phyloP scores from a whole-genome alignment of 306 rosid species.

The Acmispon strigosus region DNA sequence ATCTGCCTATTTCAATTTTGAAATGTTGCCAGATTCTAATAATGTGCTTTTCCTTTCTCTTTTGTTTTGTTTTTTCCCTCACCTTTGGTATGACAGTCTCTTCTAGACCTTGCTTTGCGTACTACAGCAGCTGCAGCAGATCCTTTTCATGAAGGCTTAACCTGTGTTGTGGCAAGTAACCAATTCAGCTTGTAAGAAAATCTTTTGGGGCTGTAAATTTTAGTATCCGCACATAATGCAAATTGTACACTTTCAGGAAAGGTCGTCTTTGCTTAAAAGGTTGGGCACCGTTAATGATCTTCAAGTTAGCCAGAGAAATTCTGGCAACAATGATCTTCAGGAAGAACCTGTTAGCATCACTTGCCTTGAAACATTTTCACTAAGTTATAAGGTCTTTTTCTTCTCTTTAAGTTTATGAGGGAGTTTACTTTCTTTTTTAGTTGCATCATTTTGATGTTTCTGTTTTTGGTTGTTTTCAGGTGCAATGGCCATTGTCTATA shows the following conservation, averaged over 20 bases:
- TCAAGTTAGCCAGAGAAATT: constrained; percentile 38
- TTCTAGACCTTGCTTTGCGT: constrained; percentile 95
- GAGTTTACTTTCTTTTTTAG: not conserved
- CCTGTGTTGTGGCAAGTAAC: constrained; percentile 83
- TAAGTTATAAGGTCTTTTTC: constrained; percentile 76
- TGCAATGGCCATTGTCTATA: constrained; percentile 88
- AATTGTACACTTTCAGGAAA: constrained; percentile 57
- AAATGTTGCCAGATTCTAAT: constrained; percentile 17
- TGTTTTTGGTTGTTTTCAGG: constrained; percentile 48
- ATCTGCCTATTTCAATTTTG: not conserved
- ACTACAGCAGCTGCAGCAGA: constrained; percentile 94
- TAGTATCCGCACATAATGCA: constrained; percentile 4
- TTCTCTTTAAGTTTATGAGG: constrained; percentile 7
- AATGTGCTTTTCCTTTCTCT: constrained; percentile 2
- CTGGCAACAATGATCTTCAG: constrained; percentile 38
- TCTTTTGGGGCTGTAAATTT: not conserved
- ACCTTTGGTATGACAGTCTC: constrained; percentile 47
- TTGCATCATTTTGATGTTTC: constrained; percentile 12
- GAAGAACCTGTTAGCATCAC: constrained; percentile 76
- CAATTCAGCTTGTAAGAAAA: constrained; percentile 17
- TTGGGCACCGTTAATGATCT: constrained; percentile 54
- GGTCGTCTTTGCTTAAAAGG: constrained; percentile 71
- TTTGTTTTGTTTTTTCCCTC: not conserved
- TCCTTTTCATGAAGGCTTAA: constrained; percentile 91
- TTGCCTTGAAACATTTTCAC: constrained; percentile 83